phyloP scores from a whole-genome alignment of 768 basidiomycete genomes.

The Serendipita indica region DNA sequence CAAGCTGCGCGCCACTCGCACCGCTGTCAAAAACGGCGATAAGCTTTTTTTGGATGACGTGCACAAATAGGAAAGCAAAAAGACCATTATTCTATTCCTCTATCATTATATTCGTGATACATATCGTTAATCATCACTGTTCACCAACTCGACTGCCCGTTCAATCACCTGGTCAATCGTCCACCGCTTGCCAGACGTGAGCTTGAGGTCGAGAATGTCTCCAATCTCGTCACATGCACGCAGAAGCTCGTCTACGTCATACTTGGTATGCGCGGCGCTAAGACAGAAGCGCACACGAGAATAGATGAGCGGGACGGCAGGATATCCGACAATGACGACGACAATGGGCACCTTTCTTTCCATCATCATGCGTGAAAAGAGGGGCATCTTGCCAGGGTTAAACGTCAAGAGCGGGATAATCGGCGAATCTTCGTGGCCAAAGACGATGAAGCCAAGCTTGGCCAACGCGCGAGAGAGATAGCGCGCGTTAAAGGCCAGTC shows the following conservation, averaged over 20 bases:
- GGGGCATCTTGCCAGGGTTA: slow-evolving; percentile 85
- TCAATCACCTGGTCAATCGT: slow-evolving; percentile 54
- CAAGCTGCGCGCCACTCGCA: too few relatives aligned
- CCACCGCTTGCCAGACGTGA: slow-evolving; percentile 52
- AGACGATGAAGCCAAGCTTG: slow-evolving; percentile 94
- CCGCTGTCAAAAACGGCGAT: too few relatives aligned
- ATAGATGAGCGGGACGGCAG: slow-evolving; percentile 79
- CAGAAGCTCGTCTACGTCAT: slow-evolving; percentile 79
- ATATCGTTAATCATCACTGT: slow-evolving; percentile 19
- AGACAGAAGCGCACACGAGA: slow-evolving; percentile 87
- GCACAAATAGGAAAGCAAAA: too few relatives aligned
- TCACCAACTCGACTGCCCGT: slow-evolving; percentile 62
- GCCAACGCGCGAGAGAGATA: slow-evolving; percentile 76
- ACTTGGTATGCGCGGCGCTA: slow-evolving; percentile 90
- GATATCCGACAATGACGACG: slow-evolving; percentile 81
- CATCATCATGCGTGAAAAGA: slow-evolving; percentile 79
- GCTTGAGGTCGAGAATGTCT: slow-evolving; percentile 77
- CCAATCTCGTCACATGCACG: slow-evolving; percentile 87
- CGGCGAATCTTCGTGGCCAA: slow-evolving; percentile 80
- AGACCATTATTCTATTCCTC: too few relatives aligned
- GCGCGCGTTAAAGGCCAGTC: slow-evolving; percentile 88
- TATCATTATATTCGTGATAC: too few relatives aligned
- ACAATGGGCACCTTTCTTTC: slow-evolving; percentile 66
- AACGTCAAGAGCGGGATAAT: slow-evolving; percentile 88
- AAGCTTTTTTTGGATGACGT: too few relatives aligned